Base-by-base conservation (phyloP, 495 filamentous ascomycete genomes). In the Podospora pseudocomata region DNA sequence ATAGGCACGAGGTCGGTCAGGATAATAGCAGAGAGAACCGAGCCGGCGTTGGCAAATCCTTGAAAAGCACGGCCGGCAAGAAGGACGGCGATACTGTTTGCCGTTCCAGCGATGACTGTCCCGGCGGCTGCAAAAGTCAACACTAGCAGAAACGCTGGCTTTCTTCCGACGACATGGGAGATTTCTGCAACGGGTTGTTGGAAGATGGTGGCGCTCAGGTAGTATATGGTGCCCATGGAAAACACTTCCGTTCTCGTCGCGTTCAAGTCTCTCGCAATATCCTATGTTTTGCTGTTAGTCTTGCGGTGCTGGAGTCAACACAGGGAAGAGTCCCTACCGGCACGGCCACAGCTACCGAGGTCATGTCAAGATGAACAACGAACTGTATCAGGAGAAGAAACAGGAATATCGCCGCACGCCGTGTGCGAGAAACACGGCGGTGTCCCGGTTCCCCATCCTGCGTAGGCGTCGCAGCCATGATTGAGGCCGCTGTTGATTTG, bases 251-350 rank as follows among this genome's bases (percentile, higher is more conserved):
- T 83, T 18, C 85, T 83, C 2, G 79, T 82, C 27, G 85, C 85
- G 49, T 80, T 49, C 55, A 89, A 81, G 19, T 80, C 78, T 27
- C 75, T 65, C 16, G 86, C 78, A 61, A 89, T 86, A 2, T 80
- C 84, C 16, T 91, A 88, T 44, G 13, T 30, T 30, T 49, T 15
- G 18, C 44, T 90, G 74, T 67, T 55, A 65, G 56, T 65, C 20
- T 63, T 28, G 18, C 4, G 9, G 18, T 18, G 32, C 53, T 9
- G 87, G 89, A 32, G 91, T 89, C 4, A 85, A 86, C 26, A 90
- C 77, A 1, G 86, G 88, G 2, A 88, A 91, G 86, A 89, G 76
- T 91, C 89, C 19, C 91, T 27, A 86, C 89, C 79, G 90, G 88
- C 54, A 93, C 77, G 0, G 87, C 86, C 26, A 92, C 83, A 5